phyloP scores from a whole-genome alignment of 805 yeast genomes.

The Candida pseudoglaebosa region DNA sequence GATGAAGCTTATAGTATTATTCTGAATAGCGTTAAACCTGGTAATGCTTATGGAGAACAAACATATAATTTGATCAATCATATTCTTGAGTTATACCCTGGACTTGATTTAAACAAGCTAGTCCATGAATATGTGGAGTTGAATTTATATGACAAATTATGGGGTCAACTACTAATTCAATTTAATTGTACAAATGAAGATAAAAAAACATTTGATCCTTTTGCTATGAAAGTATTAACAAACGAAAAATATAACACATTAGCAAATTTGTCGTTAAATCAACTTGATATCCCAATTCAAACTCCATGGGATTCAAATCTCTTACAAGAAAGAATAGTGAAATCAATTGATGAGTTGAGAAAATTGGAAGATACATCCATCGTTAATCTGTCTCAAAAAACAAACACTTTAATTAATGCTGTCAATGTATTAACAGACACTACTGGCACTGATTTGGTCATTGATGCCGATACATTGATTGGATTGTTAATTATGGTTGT shows the following conservation, averaged over 20 bases:
- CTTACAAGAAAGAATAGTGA: slow-evolving; percentile 37
- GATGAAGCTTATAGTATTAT: slow-evolving; percentile 33
- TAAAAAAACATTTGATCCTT: slow-evolving; percentile 16
- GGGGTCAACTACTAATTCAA: slow-evolving; percentile 46
- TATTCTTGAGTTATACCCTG: slow-evolving; percentile 31
- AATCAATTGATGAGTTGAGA: slow-evolving; percentile 52
- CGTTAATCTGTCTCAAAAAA: slow-evolving; percentile 44
- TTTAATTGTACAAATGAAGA: slow-evolving; percentile 24
- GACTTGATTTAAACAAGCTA: slow-evolving; percentile 46
- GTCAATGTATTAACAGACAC: slow-evolving; percentile 45
- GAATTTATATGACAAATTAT: slow-evolving; percentile 61
- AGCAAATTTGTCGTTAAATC: slow-evolving; percentile 44
- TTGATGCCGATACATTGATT: slow-evolving; percentile 81
- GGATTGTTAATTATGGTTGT: slow-evolving; percentile 71
- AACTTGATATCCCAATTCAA: slow-evolving; percentile 43
- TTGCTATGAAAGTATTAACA: slow-evolving; percentile 25
- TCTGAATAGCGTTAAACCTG: slow-evolving; percentile 35
- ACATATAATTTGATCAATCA: slow-evolving; percentile 27
- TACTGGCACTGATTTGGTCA: slow-evolving; percentile 17
- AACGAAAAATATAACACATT: slow-evolving; percentile 30
- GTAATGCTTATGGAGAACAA: slow-evolving; percentile 29
- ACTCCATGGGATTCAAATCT: slow-evolving; percentile 38
- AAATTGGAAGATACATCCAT: slow-evolving; percentile 38
- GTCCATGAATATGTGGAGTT: slow-evolving; percentile 71
- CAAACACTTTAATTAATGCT: slow-evolving; percentile 47